phyloP scores from a whole-genome alignment of 2,329 filamentous ascomycete genomes.

The Nemania sp. region DNA sequence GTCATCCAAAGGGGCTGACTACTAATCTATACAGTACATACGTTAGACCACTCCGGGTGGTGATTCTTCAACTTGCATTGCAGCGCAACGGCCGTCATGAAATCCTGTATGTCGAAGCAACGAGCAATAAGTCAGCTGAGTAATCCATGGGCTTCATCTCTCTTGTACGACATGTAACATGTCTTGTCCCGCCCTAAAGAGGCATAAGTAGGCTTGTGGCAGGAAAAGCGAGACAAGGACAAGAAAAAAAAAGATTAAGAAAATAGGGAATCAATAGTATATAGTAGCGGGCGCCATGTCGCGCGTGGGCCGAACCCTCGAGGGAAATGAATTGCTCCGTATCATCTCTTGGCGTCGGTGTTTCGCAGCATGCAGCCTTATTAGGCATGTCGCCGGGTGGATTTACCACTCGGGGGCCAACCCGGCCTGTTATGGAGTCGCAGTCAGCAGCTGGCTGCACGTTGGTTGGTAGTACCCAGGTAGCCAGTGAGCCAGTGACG shows the following conservation, averaged over 20 bases:
- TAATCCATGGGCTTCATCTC: conserved; percentile 4
- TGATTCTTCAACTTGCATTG: conserved; percentile 77
- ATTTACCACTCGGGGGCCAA: conserved; percentile 31
- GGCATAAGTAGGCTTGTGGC: neutral
- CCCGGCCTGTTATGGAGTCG: conserved; percentile 34
- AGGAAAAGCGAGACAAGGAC: too few relatives aligned
- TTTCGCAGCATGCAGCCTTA: conserved; percentile 36
- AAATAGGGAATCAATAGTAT: neutral
- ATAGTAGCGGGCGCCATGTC: conserved; percentile 4
- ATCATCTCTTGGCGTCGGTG: conserved; percentile 29
- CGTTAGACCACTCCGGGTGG: conserved; percentile 83
- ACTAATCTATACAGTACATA: conserved; percentile 51
- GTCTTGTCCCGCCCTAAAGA: neutral
- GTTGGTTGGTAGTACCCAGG: conserved; percentile 10
- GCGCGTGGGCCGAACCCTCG: conserved; percentile 4
- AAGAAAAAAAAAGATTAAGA: neutral
- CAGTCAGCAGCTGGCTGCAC: conserved; percentile 34
- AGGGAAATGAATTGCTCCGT: conserved; percentile 20
- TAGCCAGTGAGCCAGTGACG: neutral
- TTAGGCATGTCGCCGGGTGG: conserved; percentile 34
- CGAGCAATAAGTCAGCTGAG: conserved; percentile 39
- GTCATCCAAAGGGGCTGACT: conserved; percentile 20
- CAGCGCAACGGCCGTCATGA: conserved; percentile 78
- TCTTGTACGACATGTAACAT: conserved; percentile 13
- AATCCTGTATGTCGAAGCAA: conserved; percentile 63